Conservation (phyloP, 2,329 filamentous ascomycete species). For the Ophiostoma tasmaniense region DNA sequence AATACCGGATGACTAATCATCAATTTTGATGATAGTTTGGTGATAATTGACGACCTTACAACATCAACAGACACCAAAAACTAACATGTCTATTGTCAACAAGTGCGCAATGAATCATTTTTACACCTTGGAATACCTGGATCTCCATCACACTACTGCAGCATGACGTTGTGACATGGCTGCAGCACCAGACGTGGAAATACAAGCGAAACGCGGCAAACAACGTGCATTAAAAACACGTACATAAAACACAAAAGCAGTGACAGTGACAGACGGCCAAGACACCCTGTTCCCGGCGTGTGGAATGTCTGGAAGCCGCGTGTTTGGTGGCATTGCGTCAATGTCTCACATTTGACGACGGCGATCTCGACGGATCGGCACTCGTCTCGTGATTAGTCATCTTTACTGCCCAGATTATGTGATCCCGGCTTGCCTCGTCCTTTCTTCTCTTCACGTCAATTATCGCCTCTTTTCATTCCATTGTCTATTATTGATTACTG, state of each 20-base stretch:
- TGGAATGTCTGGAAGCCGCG: background rate
- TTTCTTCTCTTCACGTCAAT: background rate
- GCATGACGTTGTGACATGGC: background rate
- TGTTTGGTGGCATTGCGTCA: background rate
- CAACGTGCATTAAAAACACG: background rate
- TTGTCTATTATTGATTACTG: background rate
- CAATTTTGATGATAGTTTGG: no score
- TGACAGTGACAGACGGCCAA: background rate
- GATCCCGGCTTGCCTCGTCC: background rate
- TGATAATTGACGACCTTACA: background rate
- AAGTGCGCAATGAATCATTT: background rate
- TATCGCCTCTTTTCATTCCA: background rate
- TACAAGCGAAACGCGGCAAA: background rate
- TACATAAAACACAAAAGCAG: background rate
- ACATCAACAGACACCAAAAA: background rate
- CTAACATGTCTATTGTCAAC: background rate
- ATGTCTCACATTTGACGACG: background rate
- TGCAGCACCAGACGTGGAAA: background rate
- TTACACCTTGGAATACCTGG: no score
- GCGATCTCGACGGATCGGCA: background rate
- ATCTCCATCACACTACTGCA: background rate
- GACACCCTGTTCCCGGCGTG: background rate
- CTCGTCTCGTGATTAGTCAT: background rate
- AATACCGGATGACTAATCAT: background rate
- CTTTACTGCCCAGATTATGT: background rate